Evolutionary conservation across 805 yeast species (phyloP).

Genomic region (Saccharomycopsis oosterbeekiorum): DNA sequence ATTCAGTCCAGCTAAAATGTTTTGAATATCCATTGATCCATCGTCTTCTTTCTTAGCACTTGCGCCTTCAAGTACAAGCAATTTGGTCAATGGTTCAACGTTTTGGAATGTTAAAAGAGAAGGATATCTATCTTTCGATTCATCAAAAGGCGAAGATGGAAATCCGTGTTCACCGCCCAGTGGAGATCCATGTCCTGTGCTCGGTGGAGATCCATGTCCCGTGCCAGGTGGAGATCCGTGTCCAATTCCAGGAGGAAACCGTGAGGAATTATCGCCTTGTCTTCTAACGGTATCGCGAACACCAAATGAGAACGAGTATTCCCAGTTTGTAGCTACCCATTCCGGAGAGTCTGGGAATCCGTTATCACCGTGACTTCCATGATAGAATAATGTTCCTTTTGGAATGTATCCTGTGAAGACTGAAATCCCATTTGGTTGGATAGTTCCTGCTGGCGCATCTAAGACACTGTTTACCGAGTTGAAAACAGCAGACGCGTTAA

Average conservation of each 20-base stretch:
- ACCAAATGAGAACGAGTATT: conserved; percentile 43
- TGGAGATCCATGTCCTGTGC: neutral
- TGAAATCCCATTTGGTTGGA: conserved; percentile 47
- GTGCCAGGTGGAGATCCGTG: neutral
- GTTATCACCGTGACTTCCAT: conserved; percentile 33
- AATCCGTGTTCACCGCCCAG: conserved; percentile 13
- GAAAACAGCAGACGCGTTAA: conserved; percentile 46
- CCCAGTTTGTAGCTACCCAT: conserved; percentile 59
- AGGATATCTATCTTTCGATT: neutral
- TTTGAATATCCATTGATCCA: conserved; percentile 57
- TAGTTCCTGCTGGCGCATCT: conserved; percentile 40
- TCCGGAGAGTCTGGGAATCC: conserved; percentile 38
- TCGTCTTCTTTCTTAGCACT: conserved; percentile 50
- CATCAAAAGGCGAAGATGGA: neutral
- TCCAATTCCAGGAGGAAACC: neutral
- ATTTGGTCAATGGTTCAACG: conserved; percentile 36
- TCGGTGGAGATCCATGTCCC: neutral
- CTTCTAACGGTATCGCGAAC: conserved; percentile 1
- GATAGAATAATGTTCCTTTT: conserved; percentile 47
- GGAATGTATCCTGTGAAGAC: conserved; percentile 54
- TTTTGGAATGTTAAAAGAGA: conserved; percentile 38
- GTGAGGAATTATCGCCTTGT: conserved; percentile 1
- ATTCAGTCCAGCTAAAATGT: conserved; percentile 30
- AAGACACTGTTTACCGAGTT: conserved; percentile 44
- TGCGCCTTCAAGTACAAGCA: conserved; percentile 54